Percentiles rank a stretch among this genome's conserved stretches.
These are phyloP conservation scores for Talaromyces sp. DNA, from an alignment of 2,329 filamentous ascomycete genomes.

Conservation along the genomic window DNA sequence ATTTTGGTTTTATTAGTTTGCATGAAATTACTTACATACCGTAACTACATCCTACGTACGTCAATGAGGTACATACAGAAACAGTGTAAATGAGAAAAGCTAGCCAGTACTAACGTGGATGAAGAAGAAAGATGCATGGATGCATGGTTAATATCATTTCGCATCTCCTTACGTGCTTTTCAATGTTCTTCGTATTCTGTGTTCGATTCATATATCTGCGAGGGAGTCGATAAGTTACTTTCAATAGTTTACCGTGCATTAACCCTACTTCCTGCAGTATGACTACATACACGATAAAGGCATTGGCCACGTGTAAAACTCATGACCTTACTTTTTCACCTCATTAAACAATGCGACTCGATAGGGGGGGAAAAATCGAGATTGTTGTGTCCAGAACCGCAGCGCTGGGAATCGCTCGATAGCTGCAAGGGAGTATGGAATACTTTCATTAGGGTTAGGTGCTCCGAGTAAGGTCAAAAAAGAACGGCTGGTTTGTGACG, in stretches of 20 bases:
- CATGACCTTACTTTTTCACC: background rate
- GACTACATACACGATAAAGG: background rate
- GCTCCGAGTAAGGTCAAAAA: background rate
- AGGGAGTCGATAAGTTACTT: background rate
- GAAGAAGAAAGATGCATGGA: background rate
- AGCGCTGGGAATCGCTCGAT: background rate
- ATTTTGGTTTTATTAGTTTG: background rate
- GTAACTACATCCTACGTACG: background rate
- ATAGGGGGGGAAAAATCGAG: background rate
- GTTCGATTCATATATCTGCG: background rate
- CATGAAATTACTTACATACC: no score
- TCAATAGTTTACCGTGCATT: background rate
- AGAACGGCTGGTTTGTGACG: background rate
- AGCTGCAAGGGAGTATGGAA: background rate
- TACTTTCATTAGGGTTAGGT: background rate
- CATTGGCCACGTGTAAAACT: background rate
- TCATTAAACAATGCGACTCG: background rate
- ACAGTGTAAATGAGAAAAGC: background rate
- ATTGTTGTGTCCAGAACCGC: background rate
- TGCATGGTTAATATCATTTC: background rate
- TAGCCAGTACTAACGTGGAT: no score
- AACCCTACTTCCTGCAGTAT: background rate
- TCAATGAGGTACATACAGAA: no score
- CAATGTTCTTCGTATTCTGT: background rate
- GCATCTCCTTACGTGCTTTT: conserved; percentile 3